Evolutionary conservation across 169 alveolate genomes (phyloP), one percentile per base, ranked within the genome.

Genomic region (Babesia divergens): DNA sequence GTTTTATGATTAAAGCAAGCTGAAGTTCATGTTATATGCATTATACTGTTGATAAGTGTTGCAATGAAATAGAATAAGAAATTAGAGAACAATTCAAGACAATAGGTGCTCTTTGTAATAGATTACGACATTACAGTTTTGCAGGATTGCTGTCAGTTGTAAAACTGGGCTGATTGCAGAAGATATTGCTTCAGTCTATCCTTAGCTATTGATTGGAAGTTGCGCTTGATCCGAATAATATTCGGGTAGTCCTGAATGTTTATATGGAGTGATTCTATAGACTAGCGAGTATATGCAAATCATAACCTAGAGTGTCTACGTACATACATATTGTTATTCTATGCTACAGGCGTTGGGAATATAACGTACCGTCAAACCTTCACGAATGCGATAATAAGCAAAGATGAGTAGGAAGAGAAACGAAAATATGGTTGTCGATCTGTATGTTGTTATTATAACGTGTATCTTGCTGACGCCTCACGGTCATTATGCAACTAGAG

Each of bases 301-400:
- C n/a, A n/a, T n/a, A n/a, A n/a, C 11, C 11, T 31, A 22, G n/a
- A 11, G 9, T 18, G n/a, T 49, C 24, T 13, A 16, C 9, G 56
- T 9, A 13, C 29, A 14, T 16, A 11, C n/a, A 22, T 22, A 13
- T 18, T 22, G 9, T 9, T 16, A 13, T 13, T 16, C 31, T 11
- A 49, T 49, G 24, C 56, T 22, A 40, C 18, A 11, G 47, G 11
- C 11, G 13, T 0, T 26, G 59, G 9, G 11, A 4, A n/a, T n/a
- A 50, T 49, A 16, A 20, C 85, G 20, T 52, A 75, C 85, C 60
- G 32, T 65, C 22, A 65, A 46, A 22, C 49, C 37, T 11, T 56
- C 81, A 16, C 58, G 46, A n/a, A 75, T 20, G n/a, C 81, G 71
- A 49, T 75, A 75, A 34, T 75, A 75, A 8, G 74, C 72, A 47